phyloP scores from a whole-genome alignment of 2,329 filamentous ascomycete species.

The Arthrobotrys musiformis region DNA sequence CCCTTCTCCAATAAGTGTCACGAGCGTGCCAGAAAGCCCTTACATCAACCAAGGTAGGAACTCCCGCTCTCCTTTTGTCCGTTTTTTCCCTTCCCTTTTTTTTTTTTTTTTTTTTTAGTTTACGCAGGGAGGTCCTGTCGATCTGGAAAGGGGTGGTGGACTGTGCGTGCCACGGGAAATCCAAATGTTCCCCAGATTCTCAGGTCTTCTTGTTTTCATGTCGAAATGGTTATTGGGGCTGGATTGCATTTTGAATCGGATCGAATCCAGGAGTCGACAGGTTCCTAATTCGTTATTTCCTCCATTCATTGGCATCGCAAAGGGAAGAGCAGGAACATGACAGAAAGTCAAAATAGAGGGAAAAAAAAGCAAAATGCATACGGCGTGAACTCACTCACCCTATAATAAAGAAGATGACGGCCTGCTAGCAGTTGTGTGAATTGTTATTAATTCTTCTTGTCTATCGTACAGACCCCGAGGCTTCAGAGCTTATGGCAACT shows the following conservation, averaged over 20 bases:
- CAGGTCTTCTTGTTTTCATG: too few species aligned
- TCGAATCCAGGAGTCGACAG: constrained; percentile 6
- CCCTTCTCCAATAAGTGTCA: constrained; percentile 51
- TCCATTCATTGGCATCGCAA: background rate
- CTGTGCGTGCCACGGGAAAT: constrained; percentile 33
- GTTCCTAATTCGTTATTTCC: background rate
- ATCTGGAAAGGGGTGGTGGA: constrained; percentile 37
- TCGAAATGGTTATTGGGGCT: background rate
- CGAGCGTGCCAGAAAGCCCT: constrained; percentile 54
- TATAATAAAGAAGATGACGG: background rate
- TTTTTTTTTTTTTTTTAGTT: background rate
- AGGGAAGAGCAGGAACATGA: background rate
- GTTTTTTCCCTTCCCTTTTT: background rate
- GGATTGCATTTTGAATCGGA: background rate
- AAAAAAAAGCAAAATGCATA: too few species aligned
- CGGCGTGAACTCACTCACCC: too few species aligned
- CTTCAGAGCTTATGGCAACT: constrained; percentile 68
- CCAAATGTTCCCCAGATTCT: constrained; percentile 30
- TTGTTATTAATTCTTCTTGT: too few species aligned
- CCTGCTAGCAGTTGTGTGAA: constrained; percentile 11
- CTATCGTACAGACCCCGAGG: constrained; percentile 31
- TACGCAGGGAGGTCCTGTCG: constrained; percentile 13
- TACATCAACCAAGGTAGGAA: constrained; percentile 55
- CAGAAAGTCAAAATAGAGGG: background rate
- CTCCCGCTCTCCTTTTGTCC: constrained; percentile 10